Conservation (phyloP, 129 eudicot species). For the Pittosporum tobira region DNA sequence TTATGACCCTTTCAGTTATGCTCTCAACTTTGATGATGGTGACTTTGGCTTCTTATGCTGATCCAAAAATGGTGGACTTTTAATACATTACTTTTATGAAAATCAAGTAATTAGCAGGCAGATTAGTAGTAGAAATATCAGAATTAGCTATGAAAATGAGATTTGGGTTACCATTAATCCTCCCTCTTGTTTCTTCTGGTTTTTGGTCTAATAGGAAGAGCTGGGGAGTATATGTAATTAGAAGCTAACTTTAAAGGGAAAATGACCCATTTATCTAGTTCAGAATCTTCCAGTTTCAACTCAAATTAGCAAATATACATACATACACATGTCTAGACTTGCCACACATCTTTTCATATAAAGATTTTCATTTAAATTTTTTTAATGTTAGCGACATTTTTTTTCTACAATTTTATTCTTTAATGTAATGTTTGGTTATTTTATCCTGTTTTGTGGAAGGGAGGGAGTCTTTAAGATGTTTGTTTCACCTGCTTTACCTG, state of each 20-base stretch:
- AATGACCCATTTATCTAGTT: not conserved
- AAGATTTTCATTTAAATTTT: too few species aligned
- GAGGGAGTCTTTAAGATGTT: too few species aligned
- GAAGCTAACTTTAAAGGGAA: not conserved
- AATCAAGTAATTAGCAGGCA: too few species aligned
- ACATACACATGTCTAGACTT: too few species aligned
- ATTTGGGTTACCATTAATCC: not conserved
- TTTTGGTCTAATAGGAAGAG: not conserved
- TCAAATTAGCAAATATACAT: too few species aligned
- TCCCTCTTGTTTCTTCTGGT: not conserved
- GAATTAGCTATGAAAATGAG: not conserved
- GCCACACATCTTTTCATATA: too few species aligned
- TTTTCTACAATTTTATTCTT: too few species aligned
- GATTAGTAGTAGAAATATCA: not conserved
- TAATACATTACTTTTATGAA: too few species aligned
- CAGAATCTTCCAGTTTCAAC: not conserved
- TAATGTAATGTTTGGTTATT: too few species aligned
- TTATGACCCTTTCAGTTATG: conserved; percentile 23
- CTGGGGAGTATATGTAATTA: not conserved
- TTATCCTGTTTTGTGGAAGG: too few species aligned
- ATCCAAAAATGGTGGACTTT: not conserved
- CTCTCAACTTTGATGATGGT: conserved; percentile 28
- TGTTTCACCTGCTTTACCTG: too few species aligned
- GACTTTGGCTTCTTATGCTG: conserved; percentile 20
- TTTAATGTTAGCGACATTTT: too few species aligned